These are phyloP conservation scores for Voacanga thouarsii DNA, from an alignment of 257 asterid genomes.

Conservation along the genomic window DNA sequence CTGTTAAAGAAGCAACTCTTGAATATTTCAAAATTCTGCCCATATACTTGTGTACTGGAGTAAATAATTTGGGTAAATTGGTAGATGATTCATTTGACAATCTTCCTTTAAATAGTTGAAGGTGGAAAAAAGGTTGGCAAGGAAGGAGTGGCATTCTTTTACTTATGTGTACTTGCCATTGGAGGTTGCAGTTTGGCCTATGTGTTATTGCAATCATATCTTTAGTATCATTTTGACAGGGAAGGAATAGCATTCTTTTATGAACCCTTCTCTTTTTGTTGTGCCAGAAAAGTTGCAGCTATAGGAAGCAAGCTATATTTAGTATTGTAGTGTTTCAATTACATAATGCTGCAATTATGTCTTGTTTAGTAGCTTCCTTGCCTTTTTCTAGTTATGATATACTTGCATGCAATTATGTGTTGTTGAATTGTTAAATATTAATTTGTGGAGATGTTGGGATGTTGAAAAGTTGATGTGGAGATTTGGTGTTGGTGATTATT, in stretches of 20 bases:
- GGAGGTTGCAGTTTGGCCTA: background rate
- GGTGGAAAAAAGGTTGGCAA: background rate
- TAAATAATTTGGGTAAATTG: background rate
- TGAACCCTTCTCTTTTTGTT: no score
- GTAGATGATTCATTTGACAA: background rate
- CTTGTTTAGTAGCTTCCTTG: no score
- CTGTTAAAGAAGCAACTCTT: background rate
- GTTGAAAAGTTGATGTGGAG: no score
- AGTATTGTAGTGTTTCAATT: no score
- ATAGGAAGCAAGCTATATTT: background rate
- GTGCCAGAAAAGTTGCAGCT: background rate
- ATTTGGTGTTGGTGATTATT: no score
- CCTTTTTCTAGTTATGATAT: no score
- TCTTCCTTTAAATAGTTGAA: background rate
- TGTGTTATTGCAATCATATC: background rate
- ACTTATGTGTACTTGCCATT: background rate
- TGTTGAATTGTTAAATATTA: no score
- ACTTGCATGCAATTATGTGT: no score
- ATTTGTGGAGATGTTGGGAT: no score
- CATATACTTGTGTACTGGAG: background rate
- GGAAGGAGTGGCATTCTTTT: background rate
- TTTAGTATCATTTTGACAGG: background rate
- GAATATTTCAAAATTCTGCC: background rate
- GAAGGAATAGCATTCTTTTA: no score
- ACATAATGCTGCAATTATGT: no score